Percentiles rank a stretch among this genome's conserved stretches.
These are phyloP conservation scores for Chrysophaeum taylorii DNA, from an alignment of 352 stramenopile genomes.

Conservation along the genomic window DNA sequence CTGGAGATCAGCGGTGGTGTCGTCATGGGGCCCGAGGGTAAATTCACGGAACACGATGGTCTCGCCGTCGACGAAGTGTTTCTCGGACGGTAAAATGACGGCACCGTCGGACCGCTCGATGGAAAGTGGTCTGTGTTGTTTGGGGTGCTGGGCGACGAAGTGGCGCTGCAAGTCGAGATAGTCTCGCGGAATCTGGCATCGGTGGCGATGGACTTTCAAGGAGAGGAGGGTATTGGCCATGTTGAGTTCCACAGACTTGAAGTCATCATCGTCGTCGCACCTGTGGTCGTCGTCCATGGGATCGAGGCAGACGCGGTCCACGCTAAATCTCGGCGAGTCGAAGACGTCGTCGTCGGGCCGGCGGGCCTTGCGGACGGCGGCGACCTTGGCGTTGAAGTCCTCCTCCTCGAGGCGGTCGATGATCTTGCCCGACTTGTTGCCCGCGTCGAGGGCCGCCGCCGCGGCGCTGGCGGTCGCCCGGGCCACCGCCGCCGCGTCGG, in stretches of 20 bases:
- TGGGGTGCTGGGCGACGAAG: conserved; percentile 1
- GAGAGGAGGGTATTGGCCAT: background rate
- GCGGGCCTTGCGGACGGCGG: background rate
- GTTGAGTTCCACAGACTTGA: background rate
- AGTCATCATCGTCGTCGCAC: background rate
- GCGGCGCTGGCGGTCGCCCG: background rate
- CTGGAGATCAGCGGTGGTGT: background rate
- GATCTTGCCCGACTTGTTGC: background rate
- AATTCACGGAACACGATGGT: conserved; percentile 7
- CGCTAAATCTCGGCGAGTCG: background rate
- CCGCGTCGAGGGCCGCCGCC: background rate
- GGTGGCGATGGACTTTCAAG: background rate
- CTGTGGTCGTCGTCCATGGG: background rate
- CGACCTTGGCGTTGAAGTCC: background rate
- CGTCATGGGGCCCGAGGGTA: background rate
- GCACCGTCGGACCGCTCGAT: background rate
- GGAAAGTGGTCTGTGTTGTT: background rate
- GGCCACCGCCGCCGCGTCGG: background rate
- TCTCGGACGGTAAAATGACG: background rate
- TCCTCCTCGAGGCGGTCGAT: background rate
- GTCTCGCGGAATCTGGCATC: background rate
- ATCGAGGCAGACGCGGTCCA: background rate
- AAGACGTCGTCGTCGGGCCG: background rate
- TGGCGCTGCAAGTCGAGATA: conserved; percentile 6
- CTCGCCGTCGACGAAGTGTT: background rate